A percentile compares a stretch with the other conserved stretches of the same genome.
phyloP scores from a whole-genome alignment of 2,329 filamentous ascomycete species.

The Colletotrichum caudatum region DNA sequence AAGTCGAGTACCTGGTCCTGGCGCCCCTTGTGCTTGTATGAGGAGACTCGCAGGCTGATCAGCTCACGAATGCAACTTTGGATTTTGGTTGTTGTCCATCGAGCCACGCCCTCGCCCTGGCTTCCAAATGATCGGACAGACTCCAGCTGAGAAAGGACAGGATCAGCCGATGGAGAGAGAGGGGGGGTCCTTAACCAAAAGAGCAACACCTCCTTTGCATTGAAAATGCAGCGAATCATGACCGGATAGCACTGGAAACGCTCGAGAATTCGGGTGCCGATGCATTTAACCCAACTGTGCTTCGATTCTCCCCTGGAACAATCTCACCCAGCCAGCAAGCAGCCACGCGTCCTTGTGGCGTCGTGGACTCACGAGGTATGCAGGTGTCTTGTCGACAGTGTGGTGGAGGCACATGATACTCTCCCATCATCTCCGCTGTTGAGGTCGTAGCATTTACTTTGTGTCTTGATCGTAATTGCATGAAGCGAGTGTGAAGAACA shows the following conservation, averaged over 20 bases:
- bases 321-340: slow-evolving; percentile 1
- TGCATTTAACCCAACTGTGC: background rate
- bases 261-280: slow-evolving; percentile 8
- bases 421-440: background rate
- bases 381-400: background rate
- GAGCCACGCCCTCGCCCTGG: slow-evolving; percentile 27
- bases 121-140: slow-evolving; percentile 19
- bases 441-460: background rate
- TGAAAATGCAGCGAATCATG: slow-evolving; percentile 23
- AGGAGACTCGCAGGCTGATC: slow-evolving; percentile 29
- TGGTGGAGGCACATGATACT: background rate
- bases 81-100: slow-evolving; percentile 7
- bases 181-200: background rate
- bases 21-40: slow-evolving; percentile 5
- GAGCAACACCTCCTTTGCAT: slow-evolving; percentile 26
- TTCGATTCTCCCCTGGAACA: background rate
- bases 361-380: background rate
- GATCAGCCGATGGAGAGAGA: slow-evolving; percentile 10
- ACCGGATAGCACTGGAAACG: slow-evolving; percentile 11
- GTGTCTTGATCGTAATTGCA: background rate
- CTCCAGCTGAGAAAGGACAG: slow-evolving; percentile 21
- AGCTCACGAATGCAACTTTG: slow-evolving; percentile 14
- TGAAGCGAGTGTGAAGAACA: background rate
- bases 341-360: slow-evolving; percentile 30
- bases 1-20: background rate